Evolutionary conservation across 345 rosid species (phyloP).

Genomic region (Anacardium occidentale): DNA sequence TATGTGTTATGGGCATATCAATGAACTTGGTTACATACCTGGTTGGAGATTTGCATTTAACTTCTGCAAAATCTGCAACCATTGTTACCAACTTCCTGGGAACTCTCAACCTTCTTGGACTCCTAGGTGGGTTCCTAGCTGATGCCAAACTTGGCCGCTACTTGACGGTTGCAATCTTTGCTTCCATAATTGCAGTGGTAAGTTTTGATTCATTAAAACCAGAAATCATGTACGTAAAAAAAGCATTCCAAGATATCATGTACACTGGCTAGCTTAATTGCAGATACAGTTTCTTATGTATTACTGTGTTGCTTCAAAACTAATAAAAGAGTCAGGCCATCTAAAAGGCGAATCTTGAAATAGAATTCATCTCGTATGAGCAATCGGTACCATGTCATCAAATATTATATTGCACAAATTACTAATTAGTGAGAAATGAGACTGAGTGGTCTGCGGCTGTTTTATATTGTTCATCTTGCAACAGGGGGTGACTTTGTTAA

Average conservation of each 20-base stretch:
- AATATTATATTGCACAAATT: neutral
- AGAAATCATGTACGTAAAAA: too few species aligned
- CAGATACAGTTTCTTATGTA: too few species aligned
- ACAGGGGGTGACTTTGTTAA: conserved; percentile 67
- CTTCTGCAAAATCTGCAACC: conserved; percentile 79
- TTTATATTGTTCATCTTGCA: neutral
- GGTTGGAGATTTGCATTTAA: conserved; percentile 69
- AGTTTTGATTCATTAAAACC: conserved; percentile 8
- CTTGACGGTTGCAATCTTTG: conserved; percentile 64
- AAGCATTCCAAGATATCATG: too few species aligned
- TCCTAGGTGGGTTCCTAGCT: conserved; percentile 88
- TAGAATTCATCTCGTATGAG: too few species aligned
- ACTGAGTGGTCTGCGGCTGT: neutral
- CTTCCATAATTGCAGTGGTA: conserved; percentile 69
- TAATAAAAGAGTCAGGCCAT: too few species aligned
- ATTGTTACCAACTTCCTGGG: conserved; percentile 91
- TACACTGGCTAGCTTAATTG: too few species aligned
- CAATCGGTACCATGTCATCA: neutral
- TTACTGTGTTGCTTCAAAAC: neutral
- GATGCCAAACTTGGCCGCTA: conserved; percentile 90
- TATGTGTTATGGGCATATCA: conserved; percentile 88
- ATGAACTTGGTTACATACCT: conserved; percentile 89
- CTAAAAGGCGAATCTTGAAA: too few species aligned
- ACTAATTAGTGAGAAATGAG: too few species aligned
- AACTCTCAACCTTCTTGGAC: conserved; percentile 78